Percentiles rank a stretch among this genome's conserved stretches.
Evolutionary conservation across 2,329 filamentous ascomycete genomes (phyloP).

Genomic region (Alternaria gansuensis): DNA sequence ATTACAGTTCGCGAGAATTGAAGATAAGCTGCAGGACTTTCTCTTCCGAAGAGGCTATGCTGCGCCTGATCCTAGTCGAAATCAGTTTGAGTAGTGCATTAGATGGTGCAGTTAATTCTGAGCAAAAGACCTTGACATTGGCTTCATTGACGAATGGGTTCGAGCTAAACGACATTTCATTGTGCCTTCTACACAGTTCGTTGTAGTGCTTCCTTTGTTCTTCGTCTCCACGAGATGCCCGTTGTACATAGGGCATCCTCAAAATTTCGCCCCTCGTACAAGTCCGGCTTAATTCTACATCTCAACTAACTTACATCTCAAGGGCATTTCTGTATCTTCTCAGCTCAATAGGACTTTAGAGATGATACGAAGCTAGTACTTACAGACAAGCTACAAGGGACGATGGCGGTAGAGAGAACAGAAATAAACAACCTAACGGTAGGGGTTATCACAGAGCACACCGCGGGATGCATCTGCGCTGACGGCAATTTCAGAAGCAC

Average conservation of each 20-base stretch:
- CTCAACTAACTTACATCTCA: not conserved
- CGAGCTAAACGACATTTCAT: not conserved
- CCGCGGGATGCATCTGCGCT: no score
- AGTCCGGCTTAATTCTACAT: not conserved
- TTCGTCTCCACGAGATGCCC: not conserved
- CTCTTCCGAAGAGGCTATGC: constrained; percentile 55
- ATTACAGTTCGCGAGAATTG: constrained; percentile 56
- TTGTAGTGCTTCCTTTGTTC: not conserved
- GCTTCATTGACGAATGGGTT: not conserved
- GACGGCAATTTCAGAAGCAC: no score
- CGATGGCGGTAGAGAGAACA: no score
- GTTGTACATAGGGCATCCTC: not conserved
- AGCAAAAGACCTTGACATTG: not conserved
- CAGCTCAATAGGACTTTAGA: not conserved
- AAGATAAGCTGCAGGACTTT: constrained; percentile 56
- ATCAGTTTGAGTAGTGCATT: constrained; percentile 29
- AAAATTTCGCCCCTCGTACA: not conserved
- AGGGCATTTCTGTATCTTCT: not conserved
- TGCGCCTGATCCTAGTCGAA: constrained; percentile 53
- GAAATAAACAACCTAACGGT: no score
- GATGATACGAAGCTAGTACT: no score
- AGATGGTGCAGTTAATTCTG: not conserved
- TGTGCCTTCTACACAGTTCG: not conserved
- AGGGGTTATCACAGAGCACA: no score
- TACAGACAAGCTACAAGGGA: no score